These are phyloP conservation scores for Vigna hirtella DNA, from an alignment of 306 rosid species.

Conservation along the genomic window DNA sequence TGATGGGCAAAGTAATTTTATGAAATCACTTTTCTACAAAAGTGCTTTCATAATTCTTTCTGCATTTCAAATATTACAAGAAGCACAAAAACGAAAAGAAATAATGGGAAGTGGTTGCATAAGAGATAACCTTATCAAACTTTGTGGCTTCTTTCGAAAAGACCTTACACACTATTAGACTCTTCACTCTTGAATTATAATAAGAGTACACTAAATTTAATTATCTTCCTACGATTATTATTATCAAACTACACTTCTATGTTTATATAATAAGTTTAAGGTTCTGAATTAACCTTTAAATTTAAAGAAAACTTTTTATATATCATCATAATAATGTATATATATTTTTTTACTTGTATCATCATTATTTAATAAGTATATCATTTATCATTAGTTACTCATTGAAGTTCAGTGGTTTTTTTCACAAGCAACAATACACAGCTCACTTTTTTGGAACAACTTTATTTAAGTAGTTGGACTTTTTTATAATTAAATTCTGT, in stretches of 20 bases:
- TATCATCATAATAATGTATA: too few species aligned
- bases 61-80: background rate
- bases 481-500: too few species aligned
- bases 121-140: background rate
- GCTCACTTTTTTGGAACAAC: too few species aligned
- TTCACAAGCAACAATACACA: too few species aligned
- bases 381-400: too few species aligned
- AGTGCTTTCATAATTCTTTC: background rate
- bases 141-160: background rate
- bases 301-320: background rate
- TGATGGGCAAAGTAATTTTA: background rate
- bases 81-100: background rate
- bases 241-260: background rate
- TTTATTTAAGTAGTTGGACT: too few species aligned
- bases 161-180: background rate
- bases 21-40: constrained; percentile 7
- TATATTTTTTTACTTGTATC: background rate
- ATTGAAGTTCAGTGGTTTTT: too few species aligned
- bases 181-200: background rate
- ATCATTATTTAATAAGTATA: background rate
- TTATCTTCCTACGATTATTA: background rate
- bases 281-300: background rate
- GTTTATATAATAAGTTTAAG: background rate
- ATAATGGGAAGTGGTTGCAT: background rate
- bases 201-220: too few species aligned